These are phyloP conservation scores for Dothideomycetidae sp. DNA, from an alignment of 2,329 filamentous ascomycete genomes.

Conservation along the genomic window DNA sequence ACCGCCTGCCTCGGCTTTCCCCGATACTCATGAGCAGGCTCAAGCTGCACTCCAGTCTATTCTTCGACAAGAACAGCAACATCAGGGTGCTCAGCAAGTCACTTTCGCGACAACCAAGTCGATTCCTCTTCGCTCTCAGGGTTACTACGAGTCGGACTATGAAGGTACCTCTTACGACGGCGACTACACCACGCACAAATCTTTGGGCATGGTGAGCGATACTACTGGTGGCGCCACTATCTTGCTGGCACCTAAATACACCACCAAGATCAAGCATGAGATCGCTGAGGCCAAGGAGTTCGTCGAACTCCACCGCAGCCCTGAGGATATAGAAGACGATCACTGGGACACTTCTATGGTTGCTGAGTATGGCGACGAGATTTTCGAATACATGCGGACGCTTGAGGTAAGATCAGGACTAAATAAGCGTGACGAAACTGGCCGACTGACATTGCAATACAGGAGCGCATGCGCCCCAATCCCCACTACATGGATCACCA, in stretches of 20 bases:
- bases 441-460: conserved; percentile 15
- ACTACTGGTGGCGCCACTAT: conserved; percentile 51
- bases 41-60: conserved; percentile 5
- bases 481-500: conserved; percentile 94
- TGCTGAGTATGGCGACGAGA: conserved; percentile 88
- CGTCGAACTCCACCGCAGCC: conserved; percentile 51
- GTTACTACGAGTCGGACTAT: conserved; percentile 60
- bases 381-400: conserved; percentile 80
- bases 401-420: conserved; percentile 61
- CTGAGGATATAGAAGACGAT: conserved; percentile 76
- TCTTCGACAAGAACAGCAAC: conserved; percentile 6
- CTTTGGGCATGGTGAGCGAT: conserved; percentile 55
- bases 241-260: conserved; percentile 59
- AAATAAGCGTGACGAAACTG: too few relatives aligned
- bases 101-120: conserved; percentile 9
- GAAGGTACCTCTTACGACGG: conserved; percentile 61
- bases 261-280: conserved; percentile 55
- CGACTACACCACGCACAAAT: conserved; percentile 61
- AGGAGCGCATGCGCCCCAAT: conserved; percentile 71
- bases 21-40: conserved; percentile 8
- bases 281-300: conserved; percentile 51
- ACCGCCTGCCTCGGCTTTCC: conserved; percentile 4
- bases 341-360: conserved; percentile 95
- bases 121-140: conserved; percentile 33
- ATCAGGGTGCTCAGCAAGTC: conserved; percentile 6